phyloP scores from a whole-genome alignment of 257 asterid genomes.

The Nicotiana tomentosiformis region DNA sequence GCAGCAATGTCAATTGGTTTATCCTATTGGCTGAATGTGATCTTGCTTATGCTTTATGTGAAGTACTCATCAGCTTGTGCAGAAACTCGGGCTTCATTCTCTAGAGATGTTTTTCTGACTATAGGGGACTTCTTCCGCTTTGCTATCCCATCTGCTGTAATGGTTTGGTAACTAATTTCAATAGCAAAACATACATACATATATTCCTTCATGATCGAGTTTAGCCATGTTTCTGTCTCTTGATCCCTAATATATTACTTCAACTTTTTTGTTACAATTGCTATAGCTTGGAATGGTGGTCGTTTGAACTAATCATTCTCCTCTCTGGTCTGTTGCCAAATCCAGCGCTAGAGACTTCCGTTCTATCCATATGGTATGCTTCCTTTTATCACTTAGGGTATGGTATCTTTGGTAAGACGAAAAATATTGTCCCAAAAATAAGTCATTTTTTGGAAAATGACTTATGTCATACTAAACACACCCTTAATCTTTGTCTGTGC shows the following conservation, averaged over 20 bases:
- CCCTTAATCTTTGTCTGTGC: too few relatives aligned
- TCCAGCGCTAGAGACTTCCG: slow-evolving; percentile 72
- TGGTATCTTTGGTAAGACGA: too few relatives aligned
- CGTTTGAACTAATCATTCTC: slow-evolving; percentile 61
- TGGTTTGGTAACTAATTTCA: slow-evolving; percentile 63
- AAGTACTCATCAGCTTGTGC: slow-evolving; percentile 50
- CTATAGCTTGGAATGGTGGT: slow-evolving; percentile 77
- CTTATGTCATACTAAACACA: too few relatives aligned
- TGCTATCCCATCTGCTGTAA: slow-evolving; percentile 71
- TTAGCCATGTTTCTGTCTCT: not conserved
- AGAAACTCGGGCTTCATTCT: slow-evolving; percentile 31
- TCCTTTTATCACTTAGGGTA: not conserved
- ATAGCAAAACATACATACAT: not conserved
- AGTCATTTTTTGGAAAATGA: too few relatives aligned
- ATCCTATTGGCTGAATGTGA: slow-evolving; percentile 65
- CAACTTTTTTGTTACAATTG: not conserved
- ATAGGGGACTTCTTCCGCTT: slow-evolving; percentile 52
- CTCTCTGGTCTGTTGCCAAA: slow-evolving; percentile 74
- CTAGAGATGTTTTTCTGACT: slow-evolving; percentile 33
- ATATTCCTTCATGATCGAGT: not conserved
- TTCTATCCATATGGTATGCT: slow-evolving; percentile 59
- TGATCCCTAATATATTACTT: not conserved
- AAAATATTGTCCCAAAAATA: too few relatives aligned
- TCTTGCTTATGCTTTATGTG: slow-evolving; percentile 46
- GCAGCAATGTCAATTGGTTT: slow-evolving; percentile 73